Evolutionary conservation across 139 green algal species (phyloP), one percentile per base, ranked within the genome.

Genomic region (Chlamydomonas sphaeroides): DNA sequence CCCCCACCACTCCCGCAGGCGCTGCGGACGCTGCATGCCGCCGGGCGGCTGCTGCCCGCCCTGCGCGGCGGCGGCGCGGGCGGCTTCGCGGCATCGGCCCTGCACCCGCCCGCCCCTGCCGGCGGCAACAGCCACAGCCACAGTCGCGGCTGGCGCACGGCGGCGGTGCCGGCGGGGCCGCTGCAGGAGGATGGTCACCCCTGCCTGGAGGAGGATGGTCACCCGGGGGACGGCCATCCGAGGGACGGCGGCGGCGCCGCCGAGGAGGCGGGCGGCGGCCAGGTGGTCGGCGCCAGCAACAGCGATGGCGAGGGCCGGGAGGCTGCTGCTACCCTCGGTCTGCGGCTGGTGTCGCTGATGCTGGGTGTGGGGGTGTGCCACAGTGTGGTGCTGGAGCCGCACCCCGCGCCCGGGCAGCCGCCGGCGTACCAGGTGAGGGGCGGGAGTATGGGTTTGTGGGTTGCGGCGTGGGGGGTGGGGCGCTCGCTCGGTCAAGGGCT

Each of bases 381-480:
- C 65, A 69, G 49, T 3, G 65, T 76, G 35, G 68, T 84, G 45
- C 49, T 84, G 78, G 78, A 84, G 65, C 78, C 65, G n/a, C 57
- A 51, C n/a, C 77, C 65, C 5, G 30, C 33, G 65, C n/a, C 62
- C n/a, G n/a, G n/a, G n/a, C n/a, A n/a, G n/a, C n/a, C n/a, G n/a
- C n/a, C n/a, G n/a, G n/a, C n/a, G n/a, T n/a, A n/a, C n/a, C n/a
- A n/a, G n/a, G n/a, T n/a, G n/a, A n/a, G n/a, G n/a, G n/a, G n/a
- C n/a, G n/a, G n/a, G n/a, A n/a, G n/a, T n/a, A n/a, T n/a, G n/a
- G n/a, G n/a, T n/a, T n/a, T n/a, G n/a, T n/a, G n/a, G n/a, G n/a
- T n/a, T n/a, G n/a, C n/a, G n/a, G n/a, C n/a, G n/a, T n/a, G n/a
- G n/a, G n/a, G n/a, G n/a, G n/a, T n/a, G n/a, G n/a, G n/a, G n/a